Evolutionary conservation across 2,329 filamentous ascomycete species (phyloP).

Genomic region (Sporothrix euskadiensis): DNA sequence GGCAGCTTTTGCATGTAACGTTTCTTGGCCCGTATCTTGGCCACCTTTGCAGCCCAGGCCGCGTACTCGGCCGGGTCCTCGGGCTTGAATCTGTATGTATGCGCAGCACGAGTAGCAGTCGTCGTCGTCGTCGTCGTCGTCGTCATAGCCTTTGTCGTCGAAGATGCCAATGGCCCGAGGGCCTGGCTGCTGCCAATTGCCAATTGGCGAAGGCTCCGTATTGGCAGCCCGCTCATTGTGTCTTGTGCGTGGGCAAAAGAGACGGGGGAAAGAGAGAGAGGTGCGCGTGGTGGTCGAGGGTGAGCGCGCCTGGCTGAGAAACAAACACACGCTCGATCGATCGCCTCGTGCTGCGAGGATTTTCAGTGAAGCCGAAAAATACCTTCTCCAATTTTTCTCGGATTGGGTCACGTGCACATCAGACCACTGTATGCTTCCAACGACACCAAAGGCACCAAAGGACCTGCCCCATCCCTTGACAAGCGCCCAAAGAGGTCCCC

Average conservation of each 20-base stretch:
- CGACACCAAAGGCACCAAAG: neutral
- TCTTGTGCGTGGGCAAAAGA: neutral
- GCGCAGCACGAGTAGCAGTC: neutral
- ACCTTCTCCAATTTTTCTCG: slow-evolving; percentile 8
- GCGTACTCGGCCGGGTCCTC: neutral
- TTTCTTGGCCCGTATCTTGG: neutral
- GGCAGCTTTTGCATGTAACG: neutral
- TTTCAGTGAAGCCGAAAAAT: slow-evolving; percentile 21
- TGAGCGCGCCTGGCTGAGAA: neutral
- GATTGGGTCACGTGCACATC: slow-evolving; percentile 20
- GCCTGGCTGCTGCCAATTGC: slow-evolving; percentile 40
- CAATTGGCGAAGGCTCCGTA: slow-evolving; percentile 40
- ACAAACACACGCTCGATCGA: neutral
- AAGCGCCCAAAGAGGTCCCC: neutral
- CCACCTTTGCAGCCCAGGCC: neutral
- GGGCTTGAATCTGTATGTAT: neutral
- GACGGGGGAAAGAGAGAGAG: too few relatives aligned
- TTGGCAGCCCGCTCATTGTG: slow-evolving; percentile 32
- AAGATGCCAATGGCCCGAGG: slow-evolving; percentile 10
- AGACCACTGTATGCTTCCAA: neutral
- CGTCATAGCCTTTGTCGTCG: neutral
- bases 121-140: neutral
- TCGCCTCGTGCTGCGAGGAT: slow-evolving; percentile 15
- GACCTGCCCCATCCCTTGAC: neutral
- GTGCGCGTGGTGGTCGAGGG: neutral